These are phyloP conservation scores for Tausonia pullulans DNA, from an alignment of 1,284 basidiomycete genomes.

Conservation along the genomic window DNA sequence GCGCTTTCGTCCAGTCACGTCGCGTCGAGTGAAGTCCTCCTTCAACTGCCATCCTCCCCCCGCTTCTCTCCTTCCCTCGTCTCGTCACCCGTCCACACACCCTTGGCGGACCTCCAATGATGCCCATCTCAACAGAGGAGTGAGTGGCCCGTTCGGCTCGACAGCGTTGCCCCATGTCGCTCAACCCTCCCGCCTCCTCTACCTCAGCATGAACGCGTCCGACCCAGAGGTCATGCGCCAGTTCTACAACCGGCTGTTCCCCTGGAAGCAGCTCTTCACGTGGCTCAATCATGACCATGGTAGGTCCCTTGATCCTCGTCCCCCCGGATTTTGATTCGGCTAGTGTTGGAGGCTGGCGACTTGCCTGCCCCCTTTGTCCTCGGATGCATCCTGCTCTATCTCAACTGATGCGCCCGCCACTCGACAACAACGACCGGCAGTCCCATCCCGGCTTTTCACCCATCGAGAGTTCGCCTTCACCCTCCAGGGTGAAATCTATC, in stretches of 20 bases:
- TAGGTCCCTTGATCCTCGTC: constrained; percentile 16
- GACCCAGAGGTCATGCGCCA: constrained; percentile 63
- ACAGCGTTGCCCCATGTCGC: no score
- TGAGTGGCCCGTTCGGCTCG: no score
- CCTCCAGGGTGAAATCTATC: constrained; percentile 77
- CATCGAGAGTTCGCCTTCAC: constrained; percentile 98
- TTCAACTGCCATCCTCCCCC: no score
- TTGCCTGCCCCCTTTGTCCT: not conserved
- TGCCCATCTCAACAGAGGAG: no score
- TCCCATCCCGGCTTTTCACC: constrained; percentile 57
- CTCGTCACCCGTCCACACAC: no score
- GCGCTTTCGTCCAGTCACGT: no score
- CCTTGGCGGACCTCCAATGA: no score
- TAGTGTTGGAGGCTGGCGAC: not conserved
- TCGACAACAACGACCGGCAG: constrained; percentile 22
- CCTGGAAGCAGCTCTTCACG: constrained; percentile 82
- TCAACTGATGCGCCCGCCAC: not conserved
- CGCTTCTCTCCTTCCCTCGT: no score
- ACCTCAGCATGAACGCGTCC: constrained; percentile 25
- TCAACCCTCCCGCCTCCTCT: not conserved
- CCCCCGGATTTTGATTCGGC: not conserved
- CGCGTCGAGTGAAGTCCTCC: no score
- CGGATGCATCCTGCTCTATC: not conserved
- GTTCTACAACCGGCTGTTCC: constrained; percentile 86
- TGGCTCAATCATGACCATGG: constrained; percentile 90